phyloP scores from a whole-genome alignment of 164 flowering plant genomes.

The Akebia trifoliata region DNA sequence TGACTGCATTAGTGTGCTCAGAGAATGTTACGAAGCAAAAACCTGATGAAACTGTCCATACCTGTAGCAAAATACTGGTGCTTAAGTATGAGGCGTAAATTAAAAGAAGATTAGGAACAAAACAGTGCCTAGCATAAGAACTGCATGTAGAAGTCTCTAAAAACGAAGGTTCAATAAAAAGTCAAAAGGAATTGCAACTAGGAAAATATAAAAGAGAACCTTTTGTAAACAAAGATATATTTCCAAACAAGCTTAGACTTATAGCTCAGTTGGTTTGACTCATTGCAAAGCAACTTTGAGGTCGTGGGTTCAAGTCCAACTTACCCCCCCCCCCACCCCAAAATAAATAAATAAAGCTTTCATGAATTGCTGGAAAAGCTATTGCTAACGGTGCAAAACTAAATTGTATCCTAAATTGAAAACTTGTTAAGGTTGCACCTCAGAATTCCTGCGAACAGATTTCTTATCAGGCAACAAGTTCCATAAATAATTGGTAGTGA shows the following conservation, averaged over 20 bases:
- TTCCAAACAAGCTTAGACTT: background rate
- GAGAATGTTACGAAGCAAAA: slow-evolving; percentile 89
- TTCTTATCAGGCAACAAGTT: background rate
- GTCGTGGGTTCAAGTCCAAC: too few relatives aligned
- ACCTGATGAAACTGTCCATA: slow-evolving; percentile 94
- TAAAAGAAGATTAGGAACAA: background rate
- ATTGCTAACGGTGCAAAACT: background rate
- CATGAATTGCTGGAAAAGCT: too few relatives aligned
- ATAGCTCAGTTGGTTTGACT: too few relatives aligned
- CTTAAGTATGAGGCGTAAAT: background rate
- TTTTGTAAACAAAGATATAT: background rate
- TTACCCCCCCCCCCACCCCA: too few relatives aligned
- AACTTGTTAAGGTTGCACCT: background rate
- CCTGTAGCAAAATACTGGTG: slow-evolving; percentile 41
- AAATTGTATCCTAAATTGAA: background rate
- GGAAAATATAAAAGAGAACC: background rate
- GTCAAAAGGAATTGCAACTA: too few relatives aligned
- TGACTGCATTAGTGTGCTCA: slow-evolving; percentile 93
- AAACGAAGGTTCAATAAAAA: too few relatives aligned
- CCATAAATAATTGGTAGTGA: background rate
- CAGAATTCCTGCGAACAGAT: background rate
- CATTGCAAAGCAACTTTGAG: too few relatives aligned
- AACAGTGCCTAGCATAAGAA: background rate
- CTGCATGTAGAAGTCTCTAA: background rate
- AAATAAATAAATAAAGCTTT: too few relatives aligned